phyloP scores from a whole-genome alignment of 225 moss, liverwort and hornwort genomes.

The Climacium dendroides region DNA sequence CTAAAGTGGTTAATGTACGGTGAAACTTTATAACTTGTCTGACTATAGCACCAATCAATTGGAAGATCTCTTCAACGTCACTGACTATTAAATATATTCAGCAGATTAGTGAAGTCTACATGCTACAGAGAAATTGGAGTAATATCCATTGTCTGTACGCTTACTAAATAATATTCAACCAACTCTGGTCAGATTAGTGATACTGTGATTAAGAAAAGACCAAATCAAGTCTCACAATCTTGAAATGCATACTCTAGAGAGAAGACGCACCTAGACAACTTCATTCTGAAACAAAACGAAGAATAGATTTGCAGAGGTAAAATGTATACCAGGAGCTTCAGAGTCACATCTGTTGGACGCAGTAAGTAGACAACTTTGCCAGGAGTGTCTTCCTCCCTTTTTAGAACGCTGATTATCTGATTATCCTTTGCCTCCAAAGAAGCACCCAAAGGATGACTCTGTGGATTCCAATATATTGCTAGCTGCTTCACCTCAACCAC shows the following conservation, averaged over 20 bases:
- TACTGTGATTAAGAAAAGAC: not conserved
- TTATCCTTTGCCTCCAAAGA: conserved; percentile 26
- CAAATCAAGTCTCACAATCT: not conserved
- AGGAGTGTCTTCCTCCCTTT: conserved; percentile 21
- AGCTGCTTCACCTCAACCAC: conserved; percentile 71
- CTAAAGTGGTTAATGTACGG: not conserved
- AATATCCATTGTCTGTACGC: not conserved
- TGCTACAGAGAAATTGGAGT: not conserved
- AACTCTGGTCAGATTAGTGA: not conserved
- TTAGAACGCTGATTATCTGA: conserved; percentile 24
- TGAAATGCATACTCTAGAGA: not conserved
- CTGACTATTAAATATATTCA: not conserved
- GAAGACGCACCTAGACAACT: not conserved
- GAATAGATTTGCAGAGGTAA: not conserved
- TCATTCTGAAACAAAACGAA: not conserved
- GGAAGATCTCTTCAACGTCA: not conserved
- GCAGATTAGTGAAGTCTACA: not conserved
- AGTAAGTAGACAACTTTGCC: conserved; percentile 57
- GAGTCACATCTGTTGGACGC: conserved; percentile 62
- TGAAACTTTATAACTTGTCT: not conserved
- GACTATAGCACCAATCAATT: not conserved
- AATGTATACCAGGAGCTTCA: conserved; percentile 62
- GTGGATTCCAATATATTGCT: conserved; percentile 83
- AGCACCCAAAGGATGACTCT: conserved; percentile 38
- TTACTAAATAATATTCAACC: not conserved